A percentile compares a stretch with the other conserved stretches of the same genome.
These are phyloP conservation scores for Isabelozyma pseudorhagii DNA, from an alignment of 805 yeast genomes.

Conservation along the genomic window DNA sequence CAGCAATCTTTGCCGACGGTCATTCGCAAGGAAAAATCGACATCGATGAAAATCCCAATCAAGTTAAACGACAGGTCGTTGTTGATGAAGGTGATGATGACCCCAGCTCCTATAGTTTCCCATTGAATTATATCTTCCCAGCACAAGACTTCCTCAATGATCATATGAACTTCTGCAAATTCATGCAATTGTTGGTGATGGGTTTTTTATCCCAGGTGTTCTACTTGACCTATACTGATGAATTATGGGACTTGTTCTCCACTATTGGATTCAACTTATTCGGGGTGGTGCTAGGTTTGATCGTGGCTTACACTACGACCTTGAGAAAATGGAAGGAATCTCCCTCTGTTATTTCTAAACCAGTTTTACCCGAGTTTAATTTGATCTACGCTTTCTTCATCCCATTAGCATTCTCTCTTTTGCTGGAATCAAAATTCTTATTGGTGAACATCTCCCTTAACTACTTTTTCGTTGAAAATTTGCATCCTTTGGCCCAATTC, in stretches of 20 bases:
- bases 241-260: slow-evolving; percentile 13
- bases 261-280: slow-evolving; percentile 29
- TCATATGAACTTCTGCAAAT: slow-evolving; percentile 24
- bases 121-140: slow-evolving; percentile 22
- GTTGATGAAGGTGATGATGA: slow-evolving; percentile 8
- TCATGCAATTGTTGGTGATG: slow-evolving; percentile 29
- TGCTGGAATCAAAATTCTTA: slow-evolving; percentile 19
- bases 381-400: slow-evolving; percentile 30
- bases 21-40: not conserved
- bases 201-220: slow-evolving; percentile 27
- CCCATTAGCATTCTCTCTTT: slow-evolving; percentile 23
- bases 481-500: slow-evolving; percentile 27
- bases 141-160: slow-evolving; percentile 39
- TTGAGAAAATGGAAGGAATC: slow-evolving; percentile 9
- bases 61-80: not conserved
- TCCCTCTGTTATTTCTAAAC: slow-evolving; percentile 11
- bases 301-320: slow-evolving; percentile 22
- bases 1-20: slow-evolving; percentile 7
- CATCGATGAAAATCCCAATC: not conserved
- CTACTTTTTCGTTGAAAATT: slow-evolving; percentile 27
- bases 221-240: slow-evolving; percentile 19
- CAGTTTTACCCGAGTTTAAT: slow-evolving; percentile 36
- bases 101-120: slow-evolving; percentile 15
- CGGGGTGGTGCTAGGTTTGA: slow-evolving; percentile 28
- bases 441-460: slow-evolving; percentile 33